Percentiles rank a stretch among this genome's conserved stretches.
Conservation (phyloP, 768 basidiomycete species). For the Gymnopilus dilepis region DNA sequence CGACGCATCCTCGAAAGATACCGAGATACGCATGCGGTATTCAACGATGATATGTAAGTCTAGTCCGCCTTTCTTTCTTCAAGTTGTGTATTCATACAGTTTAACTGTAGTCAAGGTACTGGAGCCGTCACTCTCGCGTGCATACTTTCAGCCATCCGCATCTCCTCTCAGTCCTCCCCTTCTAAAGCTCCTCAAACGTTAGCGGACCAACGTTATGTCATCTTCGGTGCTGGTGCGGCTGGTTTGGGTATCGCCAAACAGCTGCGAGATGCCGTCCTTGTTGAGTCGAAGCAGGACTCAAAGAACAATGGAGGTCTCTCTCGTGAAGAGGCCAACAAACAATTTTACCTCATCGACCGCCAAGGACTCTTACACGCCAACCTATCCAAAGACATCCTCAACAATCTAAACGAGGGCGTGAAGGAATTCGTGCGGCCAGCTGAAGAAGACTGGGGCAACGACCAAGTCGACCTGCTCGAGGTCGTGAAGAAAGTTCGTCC, state of each 20-base stretch:
- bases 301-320: constrained; percentile 45
- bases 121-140: constrained; percentile 77
- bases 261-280: constrained; percentile 75
- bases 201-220: constrained; percentile 74
- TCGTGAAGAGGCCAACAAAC: constrained; percentile 59
- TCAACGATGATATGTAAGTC: constrained; percentile 85
- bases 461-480: constrained; percentile 59
- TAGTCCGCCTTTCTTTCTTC: neutral
- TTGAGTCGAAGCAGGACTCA: constrained; percentile 28
- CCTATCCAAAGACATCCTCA: constrained; percentile 24
- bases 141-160: constrained; percentile 68
- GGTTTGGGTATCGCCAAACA: constrained; percentile 82
- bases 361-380: constrained; percentile 35
- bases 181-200: constrained; percentile 36
- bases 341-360: constrained; percentile 78
- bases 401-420: constrained; percentile 39
- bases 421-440: constrained; percentile 62
- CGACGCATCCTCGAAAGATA: constrained; percentile 70
- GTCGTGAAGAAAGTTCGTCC: constrained; percentile 76
- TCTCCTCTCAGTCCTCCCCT: constrained; percentile 43
- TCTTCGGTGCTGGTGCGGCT: constrained; percentile 84
- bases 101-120: constrained; percentile 63
- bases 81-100: neutral
- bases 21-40: constrained; percentile 62
- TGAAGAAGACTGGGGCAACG: constrained; percentile 37